Base-by-base conservation (phyloP, 345 rosid genomes). In the Salix koriyanagi region DNA sequence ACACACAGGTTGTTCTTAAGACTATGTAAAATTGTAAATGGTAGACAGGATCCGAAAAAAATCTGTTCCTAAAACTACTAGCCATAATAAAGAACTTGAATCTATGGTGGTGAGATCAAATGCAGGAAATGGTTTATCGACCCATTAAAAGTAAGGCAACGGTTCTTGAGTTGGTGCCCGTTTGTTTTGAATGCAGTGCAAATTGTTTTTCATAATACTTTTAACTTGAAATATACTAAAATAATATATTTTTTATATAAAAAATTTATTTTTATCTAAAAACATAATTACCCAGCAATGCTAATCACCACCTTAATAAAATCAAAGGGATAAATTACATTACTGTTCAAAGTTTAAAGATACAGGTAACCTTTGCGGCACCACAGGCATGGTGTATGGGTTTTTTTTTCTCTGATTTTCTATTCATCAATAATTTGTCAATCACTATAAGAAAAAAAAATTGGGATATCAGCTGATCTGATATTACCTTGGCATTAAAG, bases 401-500 rank as follows among this genome's bases (percentile, higher is more conserved):
- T 48, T 8, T 32, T 1, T 1, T 15, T 10, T 2, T 0, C 60
- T 48, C 37, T 4, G 0, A 25, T 23, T 26, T 46, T 21, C 36
- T 42, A 5, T 7, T 67, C 23, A 2, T 50, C 37, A 36, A 9
- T 9, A n/a, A 42, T 30, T 14, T 65, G 7, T 65, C 62, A 32
- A 46, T 15, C 44, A 15, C 46, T 32, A 12, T 7, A n/a, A 56
- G 4, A 18, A 74, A 75, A 42, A 41, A 34, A 34, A 41, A 48
- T 6, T 0, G 54, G 9, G 10, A 42, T 9, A 50, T 65, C n/a
- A 18, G 36, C 6, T 60, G 50, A 72, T 72, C 44, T 11, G 46
- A 50, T 21, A 7, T 64, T 13, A 11, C 39, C 26, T 10, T 1
- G 41, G 60, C 7, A 46, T 80, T 83, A 94, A 52, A 94, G 94